Conservation (phyloP, 768 basidiomycete species). For the Lactarius indigo region DNA sequence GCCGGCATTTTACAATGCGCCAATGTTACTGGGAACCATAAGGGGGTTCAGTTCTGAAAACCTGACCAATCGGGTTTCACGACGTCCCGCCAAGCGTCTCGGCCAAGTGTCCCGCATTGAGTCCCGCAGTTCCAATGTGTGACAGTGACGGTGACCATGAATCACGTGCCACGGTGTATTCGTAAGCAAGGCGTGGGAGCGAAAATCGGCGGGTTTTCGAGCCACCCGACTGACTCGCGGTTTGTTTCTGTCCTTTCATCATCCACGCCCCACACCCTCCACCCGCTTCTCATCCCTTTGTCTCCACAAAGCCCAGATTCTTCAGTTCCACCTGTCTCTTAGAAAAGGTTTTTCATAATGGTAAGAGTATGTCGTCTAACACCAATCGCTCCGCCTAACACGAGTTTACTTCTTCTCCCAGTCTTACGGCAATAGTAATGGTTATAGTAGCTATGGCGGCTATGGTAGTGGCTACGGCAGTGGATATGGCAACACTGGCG, state of each 20-base stretch:
- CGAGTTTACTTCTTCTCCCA: slow-evolving; percentile 15
- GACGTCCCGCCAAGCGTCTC: too few relatives aligned
- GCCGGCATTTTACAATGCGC: neutral
- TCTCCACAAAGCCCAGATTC: slow-evolving; percentile 4
- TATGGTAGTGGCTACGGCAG: slow-evolving; percentile 34
- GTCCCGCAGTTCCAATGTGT: too few relatives aligned
- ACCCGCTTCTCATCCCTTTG: neutral
- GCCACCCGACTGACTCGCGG: neutral
- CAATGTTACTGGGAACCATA: neutral
- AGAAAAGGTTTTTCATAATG: slow-evolving; percentile 22
- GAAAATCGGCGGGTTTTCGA: neutral
- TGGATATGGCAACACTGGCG: slow-evolving; percentile 28
- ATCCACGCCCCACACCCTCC: slow-evolving; percentile 24
- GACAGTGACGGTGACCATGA: neutral
- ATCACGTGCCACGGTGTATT: neutral
- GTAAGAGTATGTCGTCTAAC: slow-evolving; percentile 28
- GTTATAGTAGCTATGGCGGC: slow-evolving; percentile 33
- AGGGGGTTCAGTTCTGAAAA: too few relatives aligned
- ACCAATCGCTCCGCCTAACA: neutral
- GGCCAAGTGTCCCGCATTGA: too few relatives aligned
- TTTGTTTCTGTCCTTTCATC: slow-evolving; percentile 14
- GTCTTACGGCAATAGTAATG: slow-evolving; percentile 36
- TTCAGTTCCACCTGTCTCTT: neutral
- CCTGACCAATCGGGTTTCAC: too few relatives aligned
- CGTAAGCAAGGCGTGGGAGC: slow-evolving; percentile 21